These are phyloP conservation scores for Spirogloea muscicola DNA, from an alignment of 139 green algal species.

Conservation along the genomic window DNA sequence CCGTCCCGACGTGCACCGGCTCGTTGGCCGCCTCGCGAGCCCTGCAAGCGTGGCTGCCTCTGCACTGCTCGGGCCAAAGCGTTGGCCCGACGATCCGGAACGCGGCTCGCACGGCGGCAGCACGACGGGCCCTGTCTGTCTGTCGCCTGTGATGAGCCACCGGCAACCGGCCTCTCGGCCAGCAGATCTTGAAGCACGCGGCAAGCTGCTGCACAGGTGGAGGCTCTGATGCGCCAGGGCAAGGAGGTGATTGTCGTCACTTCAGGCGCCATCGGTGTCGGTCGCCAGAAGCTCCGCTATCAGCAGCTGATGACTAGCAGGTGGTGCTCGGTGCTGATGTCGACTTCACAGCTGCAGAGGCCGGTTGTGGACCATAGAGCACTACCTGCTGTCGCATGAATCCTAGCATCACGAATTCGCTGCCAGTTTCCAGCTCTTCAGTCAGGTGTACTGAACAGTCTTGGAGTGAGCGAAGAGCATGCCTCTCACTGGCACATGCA, in stretches of 20 bases:
- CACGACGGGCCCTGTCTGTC: not conserved
- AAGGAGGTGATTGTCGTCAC: conserved; percentile 61
- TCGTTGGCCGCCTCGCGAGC: not conserved
- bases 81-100: not conserved
- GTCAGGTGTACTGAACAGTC: not conserved
- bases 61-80: not conserved
- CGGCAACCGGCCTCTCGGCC: too few species aligned
- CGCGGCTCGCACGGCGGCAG: not conserved
- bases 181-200: not conserved
- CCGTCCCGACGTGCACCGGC: not conserved
- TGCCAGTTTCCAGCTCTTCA: too few species aligned
- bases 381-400: too few species aligned
- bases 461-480: not conserved
- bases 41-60: not conserved
- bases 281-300: conserved; percentile 59
- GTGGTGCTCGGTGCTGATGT: not conserved
- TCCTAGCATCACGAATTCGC: too few species aligned
- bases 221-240: conserved; percentile 49
- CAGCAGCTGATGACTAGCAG: conserved; percentile 50
- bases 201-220: conserved; percentile 45
- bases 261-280: conserved; percentile 55
- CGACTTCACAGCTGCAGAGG: not conserved
- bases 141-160: too few species aligned
- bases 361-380: too few species aligned
- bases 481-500: not conserved